Conservation (phyloP, 371 early-diverging fungal species). For the Umbelopsis sp. region DNA sequence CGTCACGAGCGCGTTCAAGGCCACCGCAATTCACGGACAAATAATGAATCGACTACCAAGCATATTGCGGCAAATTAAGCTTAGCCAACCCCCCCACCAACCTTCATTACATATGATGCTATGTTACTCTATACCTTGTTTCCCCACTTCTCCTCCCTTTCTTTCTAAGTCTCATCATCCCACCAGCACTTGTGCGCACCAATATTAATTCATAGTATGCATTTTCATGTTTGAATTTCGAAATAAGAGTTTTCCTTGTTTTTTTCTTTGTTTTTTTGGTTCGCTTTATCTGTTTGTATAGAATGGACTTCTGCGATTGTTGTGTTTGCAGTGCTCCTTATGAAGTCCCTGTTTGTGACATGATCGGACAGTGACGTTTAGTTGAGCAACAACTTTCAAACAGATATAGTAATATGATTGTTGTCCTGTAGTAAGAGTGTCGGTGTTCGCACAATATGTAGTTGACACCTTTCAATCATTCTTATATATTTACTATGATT, state of each 20-base stretch:
- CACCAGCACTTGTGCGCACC: slow-evolving; percentile 19
- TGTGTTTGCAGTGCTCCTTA: too few species aligned
- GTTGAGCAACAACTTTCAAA: too few species aligned
- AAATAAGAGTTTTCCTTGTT: neutral
- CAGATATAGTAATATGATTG: too few species aligned
- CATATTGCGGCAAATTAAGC: slow-evolving; percentile 9
- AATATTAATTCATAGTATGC: slow-evolving; percentile 16
- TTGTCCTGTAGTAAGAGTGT: too few species aligned
- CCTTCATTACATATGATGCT: slow-evolving; percentile 13
- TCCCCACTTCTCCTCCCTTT: slow-evolving; percentile 15
- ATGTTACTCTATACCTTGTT: slow-evolving; percentile 18
- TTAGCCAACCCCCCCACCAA: slow-evolving; percentile 2
- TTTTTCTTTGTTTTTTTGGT: neutral
- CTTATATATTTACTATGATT: too few species aligned
- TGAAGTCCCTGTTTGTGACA: too few species aligned
- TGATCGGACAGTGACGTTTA: too few species aligned
- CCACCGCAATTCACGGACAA: slow-evolving; percentile 25
- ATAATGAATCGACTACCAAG: neutral
- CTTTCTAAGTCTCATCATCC: slow-evolving; percentile 4
- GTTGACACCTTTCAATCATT: too few species aligned
- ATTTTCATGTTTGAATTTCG: slow-evolving; percentile 19
- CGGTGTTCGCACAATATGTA: too few species aligned
- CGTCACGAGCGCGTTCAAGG: slow-evolving; percentile 53
- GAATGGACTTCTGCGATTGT: too few species aligned
- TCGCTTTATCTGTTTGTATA: neutral